These are phyloP conservation scores for Neurospora hispaniola DNA, from an alignment of 495 filamentous ascomycete genomes.

Conservation along the genomic window DNA sequence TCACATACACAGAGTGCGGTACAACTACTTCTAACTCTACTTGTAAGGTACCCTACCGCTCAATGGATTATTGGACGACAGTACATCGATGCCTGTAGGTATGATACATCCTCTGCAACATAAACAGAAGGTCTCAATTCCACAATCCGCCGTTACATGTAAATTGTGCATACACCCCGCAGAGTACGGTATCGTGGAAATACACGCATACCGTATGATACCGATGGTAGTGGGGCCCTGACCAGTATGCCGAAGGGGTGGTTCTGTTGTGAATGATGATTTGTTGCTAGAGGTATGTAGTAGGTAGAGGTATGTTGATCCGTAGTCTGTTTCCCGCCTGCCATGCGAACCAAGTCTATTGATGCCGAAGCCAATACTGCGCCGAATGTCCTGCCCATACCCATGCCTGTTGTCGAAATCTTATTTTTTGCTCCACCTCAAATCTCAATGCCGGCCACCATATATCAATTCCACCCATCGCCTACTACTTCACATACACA, in stretches of 20 bases:
- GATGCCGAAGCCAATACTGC: not conserved
- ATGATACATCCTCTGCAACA: not conserved
- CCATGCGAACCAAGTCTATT: not conserved
- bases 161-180: not conserved
- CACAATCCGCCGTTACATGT: not conserved
- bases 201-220: not conserved
- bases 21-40: not conserved
- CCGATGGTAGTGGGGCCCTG: not conserved
- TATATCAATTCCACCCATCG: not conserved
- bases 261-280: not conserved
- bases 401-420: not conserved
- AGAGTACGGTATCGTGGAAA: not conserved
- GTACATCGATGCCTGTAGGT: not conserved
- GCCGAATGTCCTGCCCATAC: not conserved
- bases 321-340: not conserved
- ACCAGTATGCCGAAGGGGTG: not conserved
- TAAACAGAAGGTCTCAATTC: not conserved
- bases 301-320: not conserved
- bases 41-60: not conserved
- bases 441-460: not conserved
- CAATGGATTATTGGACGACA: not conserved
- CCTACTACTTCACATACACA: not conserved
- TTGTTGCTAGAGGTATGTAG: not conserved
- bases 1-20: not conserved
- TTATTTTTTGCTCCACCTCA: not conserved